Evolutionary conservation across 2,329 filamentous ascomycete species (phyloP).

Genomic region (Calonectria montana): DNA sequence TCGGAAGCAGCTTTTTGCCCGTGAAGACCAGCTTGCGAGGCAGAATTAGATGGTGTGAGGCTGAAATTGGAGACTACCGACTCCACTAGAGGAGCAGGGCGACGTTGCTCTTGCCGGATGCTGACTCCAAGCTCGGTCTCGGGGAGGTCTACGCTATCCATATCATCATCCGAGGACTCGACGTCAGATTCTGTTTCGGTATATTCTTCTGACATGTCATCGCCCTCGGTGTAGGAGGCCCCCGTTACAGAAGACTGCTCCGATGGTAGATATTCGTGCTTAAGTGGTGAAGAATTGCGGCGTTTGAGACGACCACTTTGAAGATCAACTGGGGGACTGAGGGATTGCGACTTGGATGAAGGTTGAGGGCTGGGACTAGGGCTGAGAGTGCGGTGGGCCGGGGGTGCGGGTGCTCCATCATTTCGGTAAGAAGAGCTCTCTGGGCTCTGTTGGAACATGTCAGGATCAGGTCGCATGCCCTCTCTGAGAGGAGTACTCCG

Average conservation of each 20-base stretch:
- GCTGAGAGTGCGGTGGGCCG: constrained; percentile 60
- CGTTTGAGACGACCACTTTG: constrained; percentile 66
- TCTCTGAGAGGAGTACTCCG: constrained; percentile 49
- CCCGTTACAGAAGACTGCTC: constrained; percentile 71
- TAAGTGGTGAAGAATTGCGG: constrained; percentile 89
- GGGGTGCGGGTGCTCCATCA: constrained; percentile 67
- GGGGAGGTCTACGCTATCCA: constrained; percentile 70
- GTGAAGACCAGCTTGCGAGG: constrained; percentile 75
- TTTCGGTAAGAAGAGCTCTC: constrained; percentile 55
- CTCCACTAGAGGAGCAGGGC: constrained; percentile 44
- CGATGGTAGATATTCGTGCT: constrained; percentile 96
- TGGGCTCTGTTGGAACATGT: constrained; percentile 46
- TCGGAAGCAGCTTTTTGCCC: constrained; percentile 56
- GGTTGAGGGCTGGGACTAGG: constrained; percentile 44
- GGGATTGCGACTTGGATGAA: constrained; percentile 36
- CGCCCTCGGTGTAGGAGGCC: constrained; percentile 64
- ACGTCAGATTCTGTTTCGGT: constrained; percentile 63
- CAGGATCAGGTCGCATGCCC: constrained; percentile 52
- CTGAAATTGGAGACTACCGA: constrained; percentile 66
- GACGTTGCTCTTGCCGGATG: constrained; percentile 50
- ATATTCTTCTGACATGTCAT: constrained; percentile 55
- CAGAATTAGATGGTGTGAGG: constrained; percentile 82
- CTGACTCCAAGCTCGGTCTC: constrained; percentile 70
- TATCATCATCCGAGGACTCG: constrained; percentile 64
- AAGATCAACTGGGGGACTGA: constrained; percentile 58